phyloP scores from a whole-genome alignment of 1,284 basidiomycete species.

The Pisolithus thermaeus region DNA sequence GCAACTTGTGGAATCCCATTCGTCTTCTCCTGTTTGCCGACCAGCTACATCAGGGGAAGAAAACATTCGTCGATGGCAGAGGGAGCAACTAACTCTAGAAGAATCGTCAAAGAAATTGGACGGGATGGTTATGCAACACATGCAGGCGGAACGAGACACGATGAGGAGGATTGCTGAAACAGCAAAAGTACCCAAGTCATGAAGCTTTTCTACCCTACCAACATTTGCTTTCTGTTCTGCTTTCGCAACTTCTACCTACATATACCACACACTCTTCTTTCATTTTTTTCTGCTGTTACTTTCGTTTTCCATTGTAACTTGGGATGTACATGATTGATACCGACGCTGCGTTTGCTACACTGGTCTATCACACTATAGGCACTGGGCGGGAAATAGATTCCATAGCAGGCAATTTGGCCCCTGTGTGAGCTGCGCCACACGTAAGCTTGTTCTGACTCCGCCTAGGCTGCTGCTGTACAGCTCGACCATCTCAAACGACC shows the following conservation, averaged over 20 bases:
- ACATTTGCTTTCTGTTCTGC: conserved; percentile 11
- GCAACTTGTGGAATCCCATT: conserved; percentile 16
- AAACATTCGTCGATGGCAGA: conserved; percentile 30
- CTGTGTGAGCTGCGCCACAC: neutral
- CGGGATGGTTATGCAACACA: conserved; percentile 69
- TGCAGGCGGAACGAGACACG: conserved; percentile 67
- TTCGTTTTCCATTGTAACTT: conserved; percentile 22
- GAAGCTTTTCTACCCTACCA: conserved; percentile 14
- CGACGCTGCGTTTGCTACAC: neutral
- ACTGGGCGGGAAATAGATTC: neutral
- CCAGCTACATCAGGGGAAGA: conserved; percentile 27
- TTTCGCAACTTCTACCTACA: conserved; percentile 7
- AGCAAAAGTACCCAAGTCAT: conserved; percentile 31
- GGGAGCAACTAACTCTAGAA: conserved; percentile 37
- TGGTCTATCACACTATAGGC: no score
- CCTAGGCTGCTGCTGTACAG: conserved; percentile 11
- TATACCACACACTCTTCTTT: conserved; percentile 10
- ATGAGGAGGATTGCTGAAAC: conserved; percentile 59
- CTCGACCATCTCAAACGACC: conserved; percentile 4
- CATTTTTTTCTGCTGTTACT: conserved; percentile 9
- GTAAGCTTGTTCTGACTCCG: conserved; percentile 29
- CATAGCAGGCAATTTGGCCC: neutral
- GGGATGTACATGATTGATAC: conserved; percentile 19
- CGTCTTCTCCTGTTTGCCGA: conserved; percentile 9
- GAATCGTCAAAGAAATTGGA: conserved; percentile 61